Percentiles rank a stretch among this genome's conserved stretches.
Conservation (phyloP, 345 rosid genomes). For the Punica granatum region DNA sequence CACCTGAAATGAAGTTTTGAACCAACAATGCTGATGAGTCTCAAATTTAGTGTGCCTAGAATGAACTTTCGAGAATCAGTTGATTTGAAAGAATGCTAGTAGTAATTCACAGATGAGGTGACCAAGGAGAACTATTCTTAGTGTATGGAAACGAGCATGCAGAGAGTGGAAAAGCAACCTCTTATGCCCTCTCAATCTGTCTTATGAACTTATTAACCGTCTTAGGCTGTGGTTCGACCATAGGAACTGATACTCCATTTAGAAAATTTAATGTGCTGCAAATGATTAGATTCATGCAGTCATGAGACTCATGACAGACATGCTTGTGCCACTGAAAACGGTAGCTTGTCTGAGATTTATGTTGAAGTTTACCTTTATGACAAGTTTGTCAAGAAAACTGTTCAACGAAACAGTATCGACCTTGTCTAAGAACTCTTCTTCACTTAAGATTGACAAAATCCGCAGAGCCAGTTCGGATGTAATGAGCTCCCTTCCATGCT, state of each 20-base stretch:
- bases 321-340: not conserved
- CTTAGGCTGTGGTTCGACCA: not conserved
- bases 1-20: conserved; percentile 32
- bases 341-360: not conserved
- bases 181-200: not conserved
- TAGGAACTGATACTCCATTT: not conserved
- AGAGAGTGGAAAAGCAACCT: not conserved
- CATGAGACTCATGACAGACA: not conserved
- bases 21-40: conserved; percentile 7
- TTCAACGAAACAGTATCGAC: conserved; percentile 31
- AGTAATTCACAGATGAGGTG: not conserved
- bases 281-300: not conserved
- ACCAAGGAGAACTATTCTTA: not conserved
- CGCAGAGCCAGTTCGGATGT: conserved; percentile 82
- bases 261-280: conserved; percentile 2
- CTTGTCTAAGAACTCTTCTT: conserved; percentile 65
- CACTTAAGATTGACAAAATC: conserved; percentile 78
- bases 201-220: not conserved
- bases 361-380: conserved; percentile 54
- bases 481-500: conserved; percentile 96
- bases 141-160: not conserved
- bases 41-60: not conserved
- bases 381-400: conserved; percentile 52
- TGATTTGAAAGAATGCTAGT: not conserved
- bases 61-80: not conserved